phyloP scores from a whole-genome alignment of 441 rosid species.

The Raphanus hybrid region DNA sequence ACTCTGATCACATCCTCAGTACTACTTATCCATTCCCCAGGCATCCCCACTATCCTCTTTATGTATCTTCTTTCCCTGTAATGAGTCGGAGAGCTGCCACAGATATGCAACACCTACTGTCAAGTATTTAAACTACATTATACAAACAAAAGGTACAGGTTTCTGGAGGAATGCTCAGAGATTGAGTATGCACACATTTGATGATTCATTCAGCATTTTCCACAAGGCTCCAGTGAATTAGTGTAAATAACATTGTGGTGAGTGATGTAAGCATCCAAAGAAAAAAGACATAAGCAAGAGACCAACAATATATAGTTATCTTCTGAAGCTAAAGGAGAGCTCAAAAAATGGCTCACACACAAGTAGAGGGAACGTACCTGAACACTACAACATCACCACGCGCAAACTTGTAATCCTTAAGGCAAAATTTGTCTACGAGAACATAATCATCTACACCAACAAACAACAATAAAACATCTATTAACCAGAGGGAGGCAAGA shows the following conservation, averaged over 20 bases:
- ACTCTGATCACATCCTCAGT: constrained; percentile 63
- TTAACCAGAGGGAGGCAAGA: constrained; percentile 16
- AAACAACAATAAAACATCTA: neutral
- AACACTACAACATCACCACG: constrained; percentile 81
- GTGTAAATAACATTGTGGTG: constrained; percentile 16
- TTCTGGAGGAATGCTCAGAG: neutral
- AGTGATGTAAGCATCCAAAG: constrained; percentile 6
- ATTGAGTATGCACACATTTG: neutral
- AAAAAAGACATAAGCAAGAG: constrained; percentile 9
- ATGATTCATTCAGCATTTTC: neutral
- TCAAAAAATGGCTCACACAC: constrained; percentile 3
- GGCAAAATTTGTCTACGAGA: constrained; percentile 79
- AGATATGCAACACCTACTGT: constrained; percentile 22
- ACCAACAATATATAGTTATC: neutral
- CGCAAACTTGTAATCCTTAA: constrained; percentile 67
- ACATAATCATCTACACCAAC: constrained; percentile 57
- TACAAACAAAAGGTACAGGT: neutral
- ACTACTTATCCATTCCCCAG: constrained; percentile 82
- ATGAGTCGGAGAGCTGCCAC: constrained; percentile 72
- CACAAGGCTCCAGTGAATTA: constrained; percentile 3
- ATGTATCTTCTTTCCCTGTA: constrained; percentile 65
- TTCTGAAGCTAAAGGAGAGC: neutral
- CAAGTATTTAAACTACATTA: no score
- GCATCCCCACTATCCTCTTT: constrained; percentile 88
- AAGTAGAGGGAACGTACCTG: constrained; percentile 49